These are phyloP conservation scores for Colletotrichum eleusines DNA, from an alignment of 2,329 filamentous ascomycete genomes.

Conservation along the genomic window DNA sequence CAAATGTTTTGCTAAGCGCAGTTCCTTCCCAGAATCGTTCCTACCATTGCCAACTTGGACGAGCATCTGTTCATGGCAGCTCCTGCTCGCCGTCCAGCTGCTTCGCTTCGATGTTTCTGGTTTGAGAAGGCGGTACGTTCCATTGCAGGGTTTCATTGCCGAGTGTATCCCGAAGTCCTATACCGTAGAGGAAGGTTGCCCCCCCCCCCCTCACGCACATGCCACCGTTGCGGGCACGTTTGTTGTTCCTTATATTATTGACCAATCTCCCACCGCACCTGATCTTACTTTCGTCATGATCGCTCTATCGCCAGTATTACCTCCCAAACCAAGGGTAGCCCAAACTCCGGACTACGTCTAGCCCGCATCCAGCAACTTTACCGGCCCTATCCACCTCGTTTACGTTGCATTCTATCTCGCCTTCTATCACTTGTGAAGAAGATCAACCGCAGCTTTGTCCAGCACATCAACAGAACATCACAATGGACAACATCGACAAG, in stretches of 20 bases:
- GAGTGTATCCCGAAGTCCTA: constrained; percentile 15
- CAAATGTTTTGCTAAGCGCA: too few species aligned
- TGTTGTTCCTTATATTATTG: constrained; percentile 14
- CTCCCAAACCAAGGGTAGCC: not conserved
- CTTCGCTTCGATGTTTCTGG: not conserved
- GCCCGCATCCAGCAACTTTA: not conserved
- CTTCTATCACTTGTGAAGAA: not conserved
- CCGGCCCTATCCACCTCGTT: too few species aligned
- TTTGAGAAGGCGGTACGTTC: not conserved
- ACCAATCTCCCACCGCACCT: constrained; percentile 3
- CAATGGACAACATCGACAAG: constrained; percentile 8
- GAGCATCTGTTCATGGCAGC: too few species aligned
- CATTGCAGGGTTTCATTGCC: constrained; percentile 5
- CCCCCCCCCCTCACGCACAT: not conserved
- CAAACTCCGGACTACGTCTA: not conserved
- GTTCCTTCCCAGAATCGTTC: not conserved
- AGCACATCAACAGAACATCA: too few species aligned
- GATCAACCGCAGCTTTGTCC: too few species aligned
- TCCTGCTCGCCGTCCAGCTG: not conserved
- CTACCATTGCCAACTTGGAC: not conserved
- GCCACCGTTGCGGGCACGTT: constrained; percentile 4
- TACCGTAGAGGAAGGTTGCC: not conserved
- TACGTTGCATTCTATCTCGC: too few species aligned
- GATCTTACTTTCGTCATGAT: constrained; percentile 5
- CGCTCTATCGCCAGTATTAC: not conserved